Conservation (phyloP, 306 rosid species). For the Alnus rubra region DNA sequence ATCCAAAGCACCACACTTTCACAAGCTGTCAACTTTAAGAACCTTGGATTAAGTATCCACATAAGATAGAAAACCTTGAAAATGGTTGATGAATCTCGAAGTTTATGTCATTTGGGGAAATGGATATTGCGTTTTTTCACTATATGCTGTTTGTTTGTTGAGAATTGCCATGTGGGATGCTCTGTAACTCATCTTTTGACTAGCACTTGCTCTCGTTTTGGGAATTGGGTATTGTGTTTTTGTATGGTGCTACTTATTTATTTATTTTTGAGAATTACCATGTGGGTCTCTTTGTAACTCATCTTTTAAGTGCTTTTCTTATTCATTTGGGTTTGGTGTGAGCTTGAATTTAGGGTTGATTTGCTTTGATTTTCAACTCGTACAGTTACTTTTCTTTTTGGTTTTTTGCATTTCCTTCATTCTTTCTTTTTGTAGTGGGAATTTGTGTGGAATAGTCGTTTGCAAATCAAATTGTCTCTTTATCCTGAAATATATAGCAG, state of each 20-base stretch:
- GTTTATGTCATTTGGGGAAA: constrained; percentile 8
- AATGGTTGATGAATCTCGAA: constrained; percentile 20
- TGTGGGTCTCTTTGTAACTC: not conserved
- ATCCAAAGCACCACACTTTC: constrained; percentile 17
- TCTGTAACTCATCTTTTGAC: no score
- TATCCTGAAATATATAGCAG: not conserved
- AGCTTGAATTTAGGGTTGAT: constrained; percentile 4
- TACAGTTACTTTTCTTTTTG: not conserved
- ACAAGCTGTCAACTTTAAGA: constrained; percentile 4
- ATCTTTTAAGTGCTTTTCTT: not conserved
- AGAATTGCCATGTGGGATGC: constrained; percentile 12
- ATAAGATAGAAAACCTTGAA: not conserved
- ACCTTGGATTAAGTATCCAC: not conserved
- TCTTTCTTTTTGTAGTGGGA: not conserved
- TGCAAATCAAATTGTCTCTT: not conserved
- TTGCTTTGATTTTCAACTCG: not conserved
- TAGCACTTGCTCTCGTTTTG: not conserved
- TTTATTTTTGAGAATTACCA: constrained; percentile 13
- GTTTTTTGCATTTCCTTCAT: not conserved
- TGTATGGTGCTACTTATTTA: not conserved
- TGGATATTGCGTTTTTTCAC: constrained; percentile 5
- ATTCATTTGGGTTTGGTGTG: constrained; percentile 4
- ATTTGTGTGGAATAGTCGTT: not conserved
- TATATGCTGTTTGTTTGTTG: constrained; percentile 14
- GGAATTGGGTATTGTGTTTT: constrained; percentile 12